Evolutionary conservation across 805 yeast species (phyloP).

Genomic region (Candida ortonii): DNA sequence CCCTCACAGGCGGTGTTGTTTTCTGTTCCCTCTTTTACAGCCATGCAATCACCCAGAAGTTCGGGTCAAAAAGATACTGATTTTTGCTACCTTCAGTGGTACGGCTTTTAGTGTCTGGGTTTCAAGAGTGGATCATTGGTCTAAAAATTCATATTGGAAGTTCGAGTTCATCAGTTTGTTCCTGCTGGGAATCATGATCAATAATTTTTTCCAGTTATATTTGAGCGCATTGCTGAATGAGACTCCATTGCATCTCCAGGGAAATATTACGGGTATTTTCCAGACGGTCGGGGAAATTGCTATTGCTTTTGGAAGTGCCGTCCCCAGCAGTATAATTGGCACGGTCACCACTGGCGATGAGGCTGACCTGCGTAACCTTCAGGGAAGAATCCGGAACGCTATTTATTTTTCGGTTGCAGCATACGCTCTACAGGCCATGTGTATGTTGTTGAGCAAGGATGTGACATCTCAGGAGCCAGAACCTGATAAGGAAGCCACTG

Average conservation of each 20-base stretch:
- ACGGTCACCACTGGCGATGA: conserved; percentile 1
- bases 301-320: conserved; percentile 29
- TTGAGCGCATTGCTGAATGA: conserved; percentile 30
- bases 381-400: conserved; percentile 5
- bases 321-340: conserved; percentile 25
- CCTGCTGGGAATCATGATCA: conserved; percentile 22
- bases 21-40: conserved; percentile 27
- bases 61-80: conserved; percentile 23
- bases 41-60: conserved; percentile 6
- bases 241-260: conserved; percentile 39
- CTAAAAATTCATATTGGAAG: conserved; percentile 23
- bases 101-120: conserved; percentile 22
- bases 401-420: conserved; percentile 9
- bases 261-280: conserved; percentile 37
- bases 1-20: conserved; percentile 32
- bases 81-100: conserved; percentile 9
- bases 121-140: conserved; percentile 17
- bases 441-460: conserved; percentile 7
- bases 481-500: no score
- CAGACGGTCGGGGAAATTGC: conserved; percentile 38
- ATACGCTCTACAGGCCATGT: conserved; percentile 3
- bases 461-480: conserved; percentile 1
- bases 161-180: conserved; percentile 25
- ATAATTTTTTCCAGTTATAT: conserved; percentile 35
- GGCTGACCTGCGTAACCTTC: not conserved